These are phyloP conservation scores for Aspergillus sp. DNA, from an alignment of 2,329 filamentous ascomycete species.

Conservation along the genomic window DNA sequence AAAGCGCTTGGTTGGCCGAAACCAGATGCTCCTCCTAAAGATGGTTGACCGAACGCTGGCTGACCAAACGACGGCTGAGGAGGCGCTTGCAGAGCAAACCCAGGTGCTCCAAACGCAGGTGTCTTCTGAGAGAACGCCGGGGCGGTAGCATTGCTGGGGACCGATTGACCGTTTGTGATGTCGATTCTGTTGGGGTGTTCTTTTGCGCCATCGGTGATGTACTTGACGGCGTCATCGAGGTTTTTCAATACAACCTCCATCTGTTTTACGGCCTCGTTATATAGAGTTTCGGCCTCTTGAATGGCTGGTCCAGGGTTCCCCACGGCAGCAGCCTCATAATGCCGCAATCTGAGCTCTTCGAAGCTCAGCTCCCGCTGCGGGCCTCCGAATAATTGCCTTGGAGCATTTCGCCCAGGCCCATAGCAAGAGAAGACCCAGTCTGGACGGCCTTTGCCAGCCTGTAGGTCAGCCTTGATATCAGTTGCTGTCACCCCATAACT, in stretches of 20 bases:
- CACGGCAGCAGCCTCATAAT: conserved; percentile 67
- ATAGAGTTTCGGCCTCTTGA: conserved; percentile 58
- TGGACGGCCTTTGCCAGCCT: conserved; percentile 65
- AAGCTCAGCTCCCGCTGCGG: conserved; percentile 79
- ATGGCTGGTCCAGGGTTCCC: conserved; percentile 64
- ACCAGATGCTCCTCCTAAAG: conserved; percentile 28
- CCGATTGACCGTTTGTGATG: conserved; percentile 40
- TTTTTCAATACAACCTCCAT: conserved; percentile 73
- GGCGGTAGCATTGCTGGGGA: conserved; percentile 20
- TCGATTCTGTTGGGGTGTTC: conserved; percentile 77
- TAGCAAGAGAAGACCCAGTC: conserved; percentile 88
- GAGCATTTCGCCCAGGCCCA: conserved; percentile 75
- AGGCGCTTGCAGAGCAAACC: conserved; percentile 35
- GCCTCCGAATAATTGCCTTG: conserved; percentile 83
- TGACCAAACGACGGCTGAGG: conserved; percentile 25
- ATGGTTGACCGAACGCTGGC: conserved; percentile 35
- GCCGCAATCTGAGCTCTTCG: conserved; percentile 78
- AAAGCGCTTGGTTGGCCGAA: conserved; percentile 23
- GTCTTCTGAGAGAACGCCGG: conserved; percentile 45
- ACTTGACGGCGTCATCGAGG: conserved; percentile 72
- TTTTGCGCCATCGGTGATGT: conserved; percentile 67
- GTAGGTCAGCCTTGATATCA: conserved; percentile 69
- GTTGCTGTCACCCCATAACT: conserved; percentile 62
- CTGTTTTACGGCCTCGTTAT: conserved; percentile 69
- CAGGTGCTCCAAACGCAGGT: conserved; percentile 25